These are phyloP conservation scores for Aphanomyces stellatus DNA, from an alignment of 352 stramenopile species.

Conservation along the genomic window DNA sequence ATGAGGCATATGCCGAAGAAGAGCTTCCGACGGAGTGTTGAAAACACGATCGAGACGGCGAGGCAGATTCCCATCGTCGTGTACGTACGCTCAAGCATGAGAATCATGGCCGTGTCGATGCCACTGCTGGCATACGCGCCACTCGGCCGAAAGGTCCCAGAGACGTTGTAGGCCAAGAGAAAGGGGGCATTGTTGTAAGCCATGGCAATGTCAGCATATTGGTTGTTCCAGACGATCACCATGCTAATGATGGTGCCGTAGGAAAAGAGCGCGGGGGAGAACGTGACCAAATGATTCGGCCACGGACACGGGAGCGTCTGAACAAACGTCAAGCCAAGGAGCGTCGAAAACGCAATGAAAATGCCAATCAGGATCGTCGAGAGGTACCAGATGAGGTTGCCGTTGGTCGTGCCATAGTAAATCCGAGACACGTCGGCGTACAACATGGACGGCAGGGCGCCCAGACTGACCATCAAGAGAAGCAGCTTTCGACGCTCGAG, in stretches of 20 bases:
- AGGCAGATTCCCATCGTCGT: background rate
- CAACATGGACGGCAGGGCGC: background rate
- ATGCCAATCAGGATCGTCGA: background rate
- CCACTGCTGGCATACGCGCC: background rate
- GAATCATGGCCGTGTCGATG: background rate
- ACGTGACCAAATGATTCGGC: background rate
- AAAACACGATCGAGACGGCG: background rate
- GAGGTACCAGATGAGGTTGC: conserved; percentile 5
- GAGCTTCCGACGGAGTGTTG: background rate
- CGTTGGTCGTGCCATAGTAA: conserved; percentile 14
- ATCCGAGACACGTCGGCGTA: conserved; percentile 11
- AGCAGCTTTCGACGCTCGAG: conserved; percentile 10
- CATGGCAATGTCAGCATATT: background rate
- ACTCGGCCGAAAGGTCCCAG: background rate
- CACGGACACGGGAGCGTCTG: conserved; percentile 3
- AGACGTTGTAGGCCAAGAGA: background rate
- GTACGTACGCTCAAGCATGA: background rate
- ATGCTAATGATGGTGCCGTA: background rate
- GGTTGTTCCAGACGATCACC: background rate
- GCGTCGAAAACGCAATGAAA: background rate
- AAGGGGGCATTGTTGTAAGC: background rate
- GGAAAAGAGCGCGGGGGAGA: conserved; percentile 1
- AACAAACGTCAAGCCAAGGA: background rate
- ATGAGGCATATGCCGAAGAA: background rate
- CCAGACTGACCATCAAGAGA: background rate